Base-by-base conservation (phyloP, 129 eudicot species). In the Solidago caesia region DNA sequence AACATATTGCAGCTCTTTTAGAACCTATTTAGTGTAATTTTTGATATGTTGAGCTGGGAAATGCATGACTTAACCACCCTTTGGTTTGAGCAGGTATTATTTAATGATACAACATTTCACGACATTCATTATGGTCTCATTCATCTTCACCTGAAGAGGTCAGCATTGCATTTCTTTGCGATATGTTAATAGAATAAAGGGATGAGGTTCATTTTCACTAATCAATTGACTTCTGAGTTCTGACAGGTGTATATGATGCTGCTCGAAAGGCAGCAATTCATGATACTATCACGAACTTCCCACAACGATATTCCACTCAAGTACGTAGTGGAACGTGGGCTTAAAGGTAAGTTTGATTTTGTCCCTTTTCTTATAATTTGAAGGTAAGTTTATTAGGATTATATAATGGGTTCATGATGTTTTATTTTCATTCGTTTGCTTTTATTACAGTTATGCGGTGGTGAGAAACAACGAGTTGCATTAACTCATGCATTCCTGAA, bases 391-490 rank as follows among this genome's bases (percentile, higher is more conserved):
- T 7, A 61, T 27, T 61, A 4, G 26, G 39, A 33, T 33, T 33
- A 3, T 1, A 33, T 61, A 61, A 29, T 61, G 4, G 16, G 8
- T 29, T 29, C 39, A 29, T 63, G 68, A 5, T 44, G 12, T 71
- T 26, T 1, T 43, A 13, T 39, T 70, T 41, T 60, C 16, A 14
- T 63, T 26, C 25, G 65, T 58, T 68, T 65, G 16, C 58, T 71
- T 25, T 67, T 80, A 81, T 33, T 33, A 33, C 92, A 94, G 99
- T 84, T 94, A 59, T 91, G 99, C 80, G 97, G 99, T 61, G 99
- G 99, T 78, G 99, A 94, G 81, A 94, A 94, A 88, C 99, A 94
- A 77, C 82, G 99, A 65, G 93, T 94, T 60, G 92, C 99, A 63
- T 68, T 94, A 41, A 97, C 97, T 65, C 97, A 97, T 72, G 89